These are phyloP conservation scores for Gorgonomyces haynaldii DNA, from an alignment of 192 early-diverging fungal genomes.

Conservation along the genomic window DNA sequence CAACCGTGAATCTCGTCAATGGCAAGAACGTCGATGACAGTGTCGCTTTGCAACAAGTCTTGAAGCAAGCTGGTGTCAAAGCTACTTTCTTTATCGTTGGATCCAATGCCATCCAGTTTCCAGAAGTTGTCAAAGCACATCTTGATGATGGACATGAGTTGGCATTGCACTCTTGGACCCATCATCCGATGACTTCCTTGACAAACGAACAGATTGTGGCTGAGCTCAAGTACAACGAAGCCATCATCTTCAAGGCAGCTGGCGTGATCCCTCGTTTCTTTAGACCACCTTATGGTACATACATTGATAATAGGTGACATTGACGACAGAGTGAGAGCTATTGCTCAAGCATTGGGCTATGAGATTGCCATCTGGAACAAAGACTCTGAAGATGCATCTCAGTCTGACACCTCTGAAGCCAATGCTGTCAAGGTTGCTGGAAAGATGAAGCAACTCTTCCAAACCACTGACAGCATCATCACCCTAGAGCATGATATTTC, in stretches of 20 bases:
- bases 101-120: background rate
- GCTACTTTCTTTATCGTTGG: constrained; percentile 14
- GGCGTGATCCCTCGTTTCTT: constrained; percentile 44
- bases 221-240: constrained; percentile 41
- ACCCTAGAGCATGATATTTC: no score
- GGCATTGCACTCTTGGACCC: constrained; percentile 53
- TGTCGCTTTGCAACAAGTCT: constrained; percentile 7
- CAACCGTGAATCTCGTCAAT: background rate
- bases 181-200: constrained; percentile 39
- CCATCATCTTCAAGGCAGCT: constrained; percentile 32
- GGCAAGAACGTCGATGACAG: no score
- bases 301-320: constrained; percentile 1
- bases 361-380: constrained; percentile 15
- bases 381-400: constrained; percentile 20
- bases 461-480: background rate
- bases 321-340: constrained; percentile 38
- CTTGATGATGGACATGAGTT: constrained; percentile 36
- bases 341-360: constrained; percentile 38
- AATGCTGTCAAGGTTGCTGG: background rate
- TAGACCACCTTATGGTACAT: constrained; percentile 51
- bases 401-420: background rate
- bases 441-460: background rate
- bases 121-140: no score
- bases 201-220: constrained; percentile 55
- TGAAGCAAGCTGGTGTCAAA: no score